Base-by-base conservation (phyloP, 306 rosid genomes). In the Biancaea sappan region DNA sequence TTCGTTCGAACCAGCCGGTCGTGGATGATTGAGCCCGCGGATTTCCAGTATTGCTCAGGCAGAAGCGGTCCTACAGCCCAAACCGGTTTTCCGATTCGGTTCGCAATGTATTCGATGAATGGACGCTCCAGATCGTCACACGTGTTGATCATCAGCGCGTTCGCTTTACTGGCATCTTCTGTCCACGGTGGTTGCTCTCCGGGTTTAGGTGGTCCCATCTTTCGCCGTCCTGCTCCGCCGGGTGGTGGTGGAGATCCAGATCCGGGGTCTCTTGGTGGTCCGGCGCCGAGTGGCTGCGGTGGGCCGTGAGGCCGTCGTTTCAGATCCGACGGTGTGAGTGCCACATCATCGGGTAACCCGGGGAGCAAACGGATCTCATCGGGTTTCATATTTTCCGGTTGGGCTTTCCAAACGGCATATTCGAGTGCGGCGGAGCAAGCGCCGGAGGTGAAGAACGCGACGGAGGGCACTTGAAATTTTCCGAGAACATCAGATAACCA, bases 51-150 rank as follows among this genome's bases (percentile, higher is more conserved):
- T 3, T 85, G 80, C 10, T 84, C 91, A 0, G 94, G 97, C 18
- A 89, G 29, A 53, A 91, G 92, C 6, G 94, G 94, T 0, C 97
- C 97, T 19, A 91, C 87, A 1, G 88, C 91, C 89, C 90, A 91
- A 0, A 87, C 86, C 4, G 91, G 92, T 61, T 78, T 84, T 6
- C 65, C 71, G 2, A 77, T 40, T 5, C 79, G 79, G n/a, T 59
- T 26, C 0, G 72, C 66, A 0, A 88, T 12, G 78, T 87, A 87
- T 0, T 76, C 52, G 2, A 91, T 56, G 44, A 91, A 91, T 0
- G 83, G 83, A 60, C 59, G 79, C 76, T 91, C 97, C 7, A 91
- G 80, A 51, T 87, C 94, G 3, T 87, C 86, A 69, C 94, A 88
- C 74, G 94, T 91, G 89, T 91, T 91, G 69, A 91, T 72, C 86